A percentile compares a stretch with the other conserved stretches of the same genome.
Conservation (phyloP, 345 rosid species). For the Eucalyptus cloeziana region DNA sequence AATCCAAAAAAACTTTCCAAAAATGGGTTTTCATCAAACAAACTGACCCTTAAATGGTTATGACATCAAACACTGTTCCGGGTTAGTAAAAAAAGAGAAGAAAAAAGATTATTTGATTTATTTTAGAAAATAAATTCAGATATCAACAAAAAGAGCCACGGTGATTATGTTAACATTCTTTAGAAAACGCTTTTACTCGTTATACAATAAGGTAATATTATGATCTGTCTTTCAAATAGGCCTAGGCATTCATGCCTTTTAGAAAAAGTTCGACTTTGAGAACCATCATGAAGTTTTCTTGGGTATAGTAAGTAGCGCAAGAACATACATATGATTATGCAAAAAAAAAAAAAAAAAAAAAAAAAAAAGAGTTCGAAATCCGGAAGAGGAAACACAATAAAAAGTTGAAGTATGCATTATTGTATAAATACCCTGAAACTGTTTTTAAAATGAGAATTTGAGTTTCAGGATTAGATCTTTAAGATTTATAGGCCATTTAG, state of each 20-base stretch:
- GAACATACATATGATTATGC: background rate
- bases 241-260: background rate
- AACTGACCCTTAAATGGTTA: background rate
- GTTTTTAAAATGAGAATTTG: background rate
- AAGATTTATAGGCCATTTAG: background rate
- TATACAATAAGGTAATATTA: background rate
- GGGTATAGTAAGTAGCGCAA: background rate
- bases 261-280: background rate
- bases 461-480: background rate
- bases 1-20: background rate
- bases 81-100: background rate
- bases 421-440: background rate
- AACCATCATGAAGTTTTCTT: background rate
- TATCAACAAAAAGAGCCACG: background rate
- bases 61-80: background rate
- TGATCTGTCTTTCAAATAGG: background rate
- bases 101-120: background rate
- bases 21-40: background rate
- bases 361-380: background rate
- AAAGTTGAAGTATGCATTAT: background rate
- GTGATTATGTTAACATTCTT: background rate
- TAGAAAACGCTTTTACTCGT: background rate
- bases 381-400: background rate
- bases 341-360: background rate
- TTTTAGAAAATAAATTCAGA: background rate